Conservation (phyloP, 1,284 basidiomycete genomes). For the Termitomyces sp. region DNA sequence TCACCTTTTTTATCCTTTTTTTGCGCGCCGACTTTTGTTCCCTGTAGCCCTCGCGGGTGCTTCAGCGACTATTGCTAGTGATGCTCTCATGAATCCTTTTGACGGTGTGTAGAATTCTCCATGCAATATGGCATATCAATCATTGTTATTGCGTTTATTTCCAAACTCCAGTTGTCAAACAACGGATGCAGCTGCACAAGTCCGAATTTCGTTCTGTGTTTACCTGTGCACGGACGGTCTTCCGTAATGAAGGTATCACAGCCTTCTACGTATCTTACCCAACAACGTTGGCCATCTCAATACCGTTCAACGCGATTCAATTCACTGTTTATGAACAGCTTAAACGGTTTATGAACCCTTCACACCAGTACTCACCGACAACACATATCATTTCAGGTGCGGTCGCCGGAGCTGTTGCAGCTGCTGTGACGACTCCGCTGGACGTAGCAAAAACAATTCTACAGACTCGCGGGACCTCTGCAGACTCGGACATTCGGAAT, state of each 20-base stretch:
- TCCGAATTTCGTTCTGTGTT: constrained; percentile 85
- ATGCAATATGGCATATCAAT: not conserved
- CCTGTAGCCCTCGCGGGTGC: constrained; percentile 84
- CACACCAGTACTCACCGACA: constrained; percentile 81
- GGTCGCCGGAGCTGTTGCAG: constrained; percentile 90
- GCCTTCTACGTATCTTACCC: constrained; percentile 99
- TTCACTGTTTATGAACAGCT: constrained; percentile 96
- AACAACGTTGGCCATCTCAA: constrained; percentile 93
- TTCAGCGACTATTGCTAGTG: constrained; percentile 89
- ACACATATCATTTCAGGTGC: constrained; percentile 93
- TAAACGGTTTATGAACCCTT: constrained; percentile 85
- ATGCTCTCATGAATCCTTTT: constrained; percentile 99
- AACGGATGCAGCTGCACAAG: constrained; percentile 96
- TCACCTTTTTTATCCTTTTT: constrained; percentile 14
- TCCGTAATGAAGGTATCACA: constrained; percentile 78
- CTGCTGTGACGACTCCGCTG: constrained; percentile 92
- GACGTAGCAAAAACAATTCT: constrained; percentile 99
- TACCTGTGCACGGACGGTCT: constrained; percentile 80
- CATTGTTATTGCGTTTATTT: not conserved
- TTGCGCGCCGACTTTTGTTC: constrained; percentile 4
- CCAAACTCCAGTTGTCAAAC: constrained; percentile 82
- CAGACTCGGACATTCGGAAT: constrained; percentile 79
- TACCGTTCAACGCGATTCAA: constrained; percentile 98
- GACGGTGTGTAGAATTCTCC: constrained; percentile 64
- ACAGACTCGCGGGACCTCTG: constrained; percentile 87